Percentiles rank a stretch among this genome's conserved stretches.
Conservation (phyloP, 2,329 filamentous ascomycete genomes). For the Alternaria sp. region DNA sequence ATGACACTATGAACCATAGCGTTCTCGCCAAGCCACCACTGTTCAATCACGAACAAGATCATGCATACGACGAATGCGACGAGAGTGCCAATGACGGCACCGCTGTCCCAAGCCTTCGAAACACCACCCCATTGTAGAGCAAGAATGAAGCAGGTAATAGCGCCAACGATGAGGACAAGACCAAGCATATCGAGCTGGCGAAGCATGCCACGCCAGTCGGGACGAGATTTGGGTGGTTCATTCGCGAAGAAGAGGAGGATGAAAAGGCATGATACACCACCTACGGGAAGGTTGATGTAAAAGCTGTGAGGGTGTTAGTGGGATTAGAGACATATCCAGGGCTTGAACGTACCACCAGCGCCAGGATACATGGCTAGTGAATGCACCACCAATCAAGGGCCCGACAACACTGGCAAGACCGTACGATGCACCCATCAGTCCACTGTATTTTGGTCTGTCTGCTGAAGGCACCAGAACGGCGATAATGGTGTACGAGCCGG, state of each 20-base stretch:
- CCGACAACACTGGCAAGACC: constrained; percentile 51
- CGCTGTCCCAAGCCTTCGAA: constrained; percentile 38
- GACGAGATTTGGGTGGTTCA: constrained; percentile 26
- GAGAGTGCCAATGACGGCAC: constrained; percentile 57
- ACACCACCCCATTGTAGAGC: constrained; percentile 58
- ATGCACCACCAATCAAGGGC: constrained; percentile 54
- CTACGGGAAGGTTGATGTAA: constrained; percentile 57
- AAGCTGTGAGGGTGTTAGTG: constrained; percentile 19
- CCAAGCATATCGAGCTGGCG: constrained; percentile 59
- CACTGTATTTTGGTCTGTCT: constrained; percentile 51
- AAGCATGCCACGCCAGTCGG: constrained; percentile 48
- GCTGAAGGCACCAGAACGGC: constrained; percentile 53
- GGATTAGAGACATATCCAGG: rapidly evolving
- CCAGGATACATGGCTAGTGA: constrained; percentile 51
- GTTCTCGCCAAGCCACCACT: constrained; percentile 52
- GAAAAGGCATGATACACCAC: constrained; percentile 48
- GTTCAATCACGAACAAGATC: constrained; percentile 46
- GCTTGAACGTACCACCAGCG: constrained; percentile 47
- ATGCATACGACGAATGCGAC: constrained; percentile 55
- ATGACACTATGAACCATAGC: constrained; percentile 54
- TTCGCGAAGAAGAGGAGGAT: constrained; percentile 45
- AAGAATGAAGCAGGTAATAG: constrained; percentile 55
- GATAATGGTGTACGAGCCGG: constrained; percentile 53
- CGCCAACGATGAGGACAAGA: constrained; percentile 51
- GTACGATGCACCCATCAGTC: constrained; percentile 50